Percentiles rank a stretch among this genome's conserved stretches.
These are phyloP conservation scores for Ananas comosus DNA, from an alignment of 176 grass and related monocot species.

Conservation along the genomic window DNA sequence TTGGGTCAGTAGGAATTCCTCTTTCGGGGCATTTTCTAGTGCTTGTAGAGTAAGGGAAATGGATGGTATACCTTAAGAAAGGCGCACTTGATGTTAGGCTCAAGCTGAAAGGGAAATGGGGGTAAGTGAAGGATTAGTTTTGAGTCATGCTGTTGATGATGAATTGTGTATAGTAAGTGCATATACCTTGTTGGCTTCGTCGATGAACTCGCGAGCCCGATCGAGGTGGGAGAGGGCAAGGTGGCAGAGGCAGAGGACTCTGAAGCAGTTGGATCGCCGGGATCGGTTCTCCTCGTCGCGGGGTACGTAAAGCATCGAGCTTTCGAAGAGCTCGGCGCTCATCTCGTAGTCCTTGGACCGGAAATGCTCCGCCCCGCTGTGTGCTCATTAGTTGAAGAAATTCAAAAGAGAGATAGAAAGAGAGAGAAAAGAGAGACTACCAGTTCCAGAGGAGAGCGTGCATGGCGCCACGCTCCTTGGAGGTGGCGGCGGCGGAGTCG, in stretches of 20 bases:
- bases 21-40: background rate
- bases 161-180: background rate
- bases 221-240: slow-evolving; percentile 56
- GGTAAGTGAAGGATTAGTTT: slow-evolving; percentile 1
- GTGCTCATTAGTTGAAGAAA: slow-evolving; percentile 19
- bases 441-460: slow-evolving; percentile 84
- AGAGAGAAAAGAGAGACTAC: slow-evolving; percentile 23
- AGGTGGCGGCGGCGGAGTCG: slow-evolving; percentile 28
- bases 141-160: background rate
- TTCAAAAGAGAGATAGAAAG: slow-evolving; percentile 8
- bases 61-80: slow-evolving; percentile 66
- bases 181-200: slow-evolving; percentile 64
- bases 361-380: slow-evolving; percentile 78
- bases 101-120: slow-evolving; percentile 42
- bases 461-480: slow-evolving; percentile 56
- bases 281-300: slow-evolving; percentile 63
- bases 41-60: background rate
- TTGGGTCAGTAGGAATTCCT: slow-evolving; percentile 34
- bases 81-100: slow-evolving; percentile 61
- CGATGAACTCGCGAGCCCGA: slow-evolving; percentile 73
- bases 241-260: slow-evolving; percentile 73
- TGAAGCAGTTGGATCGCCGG: slow-evolving; percentile 64
- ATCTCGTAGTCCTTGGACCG: slow-evolving; percentile 50
- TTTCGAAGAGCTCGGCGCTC: slow-evolving; percentile 69
- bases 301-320: slow-evolving; percentile 79